Conservation (phyloP, 805 yeast genomes). For the Ogataea haglerorum region DNA sequence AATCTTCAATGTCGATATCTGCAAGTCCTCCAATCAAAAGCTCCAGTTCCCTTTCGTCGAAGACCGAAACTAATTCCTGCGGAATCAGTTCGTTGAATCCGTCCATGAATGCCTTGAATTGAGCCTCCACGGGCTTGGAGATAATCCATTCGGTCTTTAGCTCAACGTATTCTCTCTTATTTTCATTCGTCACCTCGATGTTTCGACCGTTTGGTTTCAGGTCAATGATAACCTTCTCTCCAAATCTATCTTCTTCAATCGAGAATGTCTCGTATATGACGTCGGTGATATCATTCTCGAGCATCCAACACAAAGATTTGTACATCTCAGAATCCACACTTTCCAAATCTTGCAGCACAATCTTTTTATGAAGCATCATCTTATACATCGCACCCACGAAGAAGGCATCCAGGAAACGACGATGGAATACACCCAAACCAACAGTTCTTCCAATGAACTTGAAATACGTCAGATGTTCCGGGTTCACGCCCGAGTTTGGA, state of each 20-base stretch:
- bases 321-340: constrained; percentile 98
- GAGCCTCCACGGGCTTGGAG: constrained; percentile 88
- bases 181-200: constrained; percentile 90
- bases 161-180: constrained; percentile 93
- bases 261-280: constrained; percentile 85
- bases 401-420: constrained; percentile 96
- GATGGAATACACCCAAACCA: constrained; percentile 96
- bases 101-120: constrained; percentile 92
- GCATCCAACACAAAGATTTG: constrained; percentile 91
- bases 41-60: constrained; percentile 97
- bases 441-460: constrained; percentile 98
- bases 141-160: constrained; percentile 95
- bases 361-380: constrained; percentile 94
- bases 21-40: constrained; percentile 96
- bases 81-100: constrained; percentile 98
- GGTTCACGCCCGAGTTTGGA: constrained; percentile 95
- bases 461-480: constrained; percentile 97
- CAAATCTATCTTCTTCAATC: constrained; percentile 86
- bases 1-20: constrained; percentile 96
- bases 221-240: constrained; percentile 85
- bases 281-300: constrained; percentile 90
- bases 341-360: constrained; percentile 94
- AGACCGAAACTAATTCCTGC: constrained; percentile 92
- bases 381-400: constrained; percentile 97
- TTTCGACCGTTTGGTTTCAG: constrained; percentile 85